Conservation (phyloP, 148 eudicot species). For the Drosera capensis region DNA sequence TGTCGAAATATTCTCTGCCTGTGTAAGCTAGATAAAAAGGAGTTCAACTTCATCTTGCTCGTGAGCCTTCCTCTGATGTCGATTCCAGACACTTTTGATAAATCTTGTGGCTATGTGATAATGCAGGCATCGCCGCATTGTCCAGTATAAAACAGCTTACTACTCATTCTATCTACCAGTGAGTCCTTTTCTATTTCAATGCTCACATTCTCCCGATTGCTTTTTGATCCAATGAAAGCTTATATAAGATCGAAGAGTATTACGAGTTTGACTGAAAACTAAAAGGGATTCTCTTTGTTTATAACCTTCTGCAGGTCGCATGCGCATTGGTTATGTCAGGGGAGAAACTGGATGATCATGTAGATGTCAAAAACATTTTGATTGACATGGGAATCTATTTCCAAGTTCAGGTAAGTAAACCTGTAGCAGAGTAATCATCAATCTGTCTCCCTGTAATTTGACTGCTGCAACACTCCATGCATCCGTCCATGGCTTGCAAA, state of each 20-base stretch:
- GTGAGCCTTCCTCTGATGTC: too few species aligned
- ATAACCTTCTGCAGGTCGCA: slow-evolving; percentile 38
- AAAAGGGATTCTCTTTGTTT: slow-evolving; percentile 4
- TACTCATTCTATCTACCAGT: slow-evolving; percentile 93
- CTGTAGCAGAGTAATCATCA: neutral
- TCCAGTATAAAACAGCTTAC: slow-evolving; percentile 88
- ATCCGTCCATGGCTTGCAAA: too few species aligned
- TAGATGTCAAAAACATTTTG: slow-evolving; percentile 35
- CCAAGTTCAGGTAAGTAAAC: slow-evolving; percentile 52
- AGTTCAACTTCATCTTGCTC: neutral
- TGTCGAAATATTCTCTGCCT: slow-evolving; percentile 66
- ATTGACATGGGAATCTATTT: slow-evolving; percentile 65
- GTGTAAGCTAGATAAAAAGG: slow-evolving; percentile 35
- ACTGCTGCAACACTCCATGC: too few species aligned
- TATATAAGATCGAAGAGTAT: too few species aligned
- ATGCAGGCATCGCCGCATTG: slow-evolving; percentile 89
- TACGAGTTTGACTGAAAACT: too few species aligned
- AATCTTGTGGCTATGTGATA: neutral
- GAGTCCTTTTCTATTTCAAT: slow-evolving; percentile 16
- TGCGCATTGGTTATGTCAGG: slow-evolving; percentile 75
- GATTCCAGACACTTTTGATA: neutral
- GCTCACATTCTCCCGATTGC: neutral
- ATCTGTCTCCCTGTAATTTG: neutral
- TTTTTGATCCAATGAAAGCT: neutral
- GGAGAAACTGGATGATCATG: slow-evolving; percentile 58